Conservation (phyloP, 2,329 filamentous ascomycete genomes). For the Aspergillus terreus region DNA sequence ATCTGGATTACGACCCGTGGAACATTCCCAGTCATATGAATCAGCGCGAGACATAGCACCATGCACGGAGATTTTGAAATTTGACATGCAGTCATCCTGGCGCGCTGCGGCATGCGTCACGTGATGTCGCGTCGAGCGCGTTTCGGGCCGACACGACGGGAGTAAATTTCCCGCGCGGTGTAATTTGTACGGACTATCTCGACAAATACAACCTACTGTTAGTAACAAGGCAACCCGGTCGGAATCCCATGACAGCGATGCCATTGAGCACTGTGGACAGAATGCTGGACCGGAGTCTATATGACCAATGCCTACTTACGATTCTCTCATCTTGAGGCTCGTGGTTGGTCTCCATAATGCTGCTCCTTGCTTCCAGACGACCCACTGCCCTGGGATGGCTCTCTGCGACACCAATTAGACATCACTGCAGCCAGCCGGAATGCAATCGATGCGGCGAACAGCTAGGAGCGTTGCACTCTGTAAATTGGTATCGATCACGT, state of each 20-base stretch:
- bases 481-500: no score
- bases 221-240: no score
- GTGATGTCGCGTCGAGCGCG: constrained; percentile 5
- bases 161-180: neutral
- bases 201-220: neutral
- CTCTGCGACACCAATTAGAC: neutral
- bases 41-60: constrained; percentile 18
- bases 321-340: neutral
- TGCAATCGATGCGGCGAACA: neutral
- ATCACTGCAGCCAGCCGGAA: neutral
- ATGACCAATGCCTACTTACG: neutral
- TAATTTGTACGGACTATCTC: neutral
- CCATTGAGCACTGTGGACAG: no score
- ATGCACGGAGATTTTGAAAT: neutral
- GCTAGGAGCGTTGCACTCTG: neutral
- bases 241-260: no score
- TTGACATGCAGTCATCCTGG: neutral
- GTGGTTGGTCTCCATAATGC: neutral
- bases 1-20: constrained; percentile 46
- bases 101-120: neutral
- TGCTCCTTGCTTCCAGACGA: neutral
- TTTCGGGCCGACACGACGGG: neutral
- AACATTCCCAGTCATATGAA: constrained; percentile 44
- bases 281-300: no score
- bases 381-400: neutral